These are phyloP conservation scores for Cystofilobasidium capitatum DNA, from an alignment of 768 basidiomycete genomes.

Conservation along the genomic window DNA sequence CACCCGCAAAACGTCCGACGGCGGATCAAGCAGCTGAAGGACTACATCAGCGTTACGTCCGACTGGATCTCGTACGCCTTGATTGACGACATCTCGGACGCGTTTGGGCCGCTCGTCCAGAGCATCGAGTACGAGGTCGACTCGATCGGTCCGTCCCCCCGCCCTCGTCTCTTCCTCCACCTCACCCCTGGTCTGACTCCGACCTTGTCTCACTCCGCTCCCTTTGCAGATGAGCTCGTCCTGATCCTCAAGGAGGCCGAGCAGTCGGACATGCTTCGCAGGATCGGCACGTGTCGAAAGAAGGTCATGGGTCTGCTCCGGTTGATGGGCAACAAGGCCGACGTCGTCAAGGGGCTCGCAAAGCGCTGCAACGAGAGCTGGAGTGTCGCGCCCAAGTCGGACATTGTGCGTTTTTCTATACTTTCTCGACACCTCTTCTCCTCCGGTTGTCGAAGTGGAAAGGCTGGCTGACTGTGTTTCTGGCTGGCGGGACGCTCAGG, in stretches of 20 bases:
- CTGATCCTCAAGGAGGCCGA: conserved; percentile 90
- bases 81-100: conserved; percentile 99
- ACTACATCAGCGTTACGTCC: conserved; percentile 96
- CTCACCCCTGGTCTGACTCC: neutral
- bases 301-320: conserved; percentile 97
- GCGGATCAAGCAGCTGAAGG: conserved; percentile 96
- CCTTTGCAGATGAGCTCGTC: conserved; percentile 3
- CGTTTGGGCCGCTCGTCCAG: conserved; percentile 96
- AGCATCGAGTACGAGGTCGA: conserved; percentile 99
- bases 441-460: neutral
- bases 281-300: conserved; percentile 96
- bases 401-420: conserved; percentile 47
- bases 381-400: conserved; percentile 94
- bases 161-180: neutral
- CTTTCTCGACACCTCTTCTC: neutral
- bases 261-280: conserved; percentile 93
- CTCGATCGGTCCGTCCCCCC: conserved; percentile 62
- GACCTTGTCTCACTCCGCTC: neutral
- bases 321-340: conserved; percentile 98
- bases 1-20: conserved; percentile 97
- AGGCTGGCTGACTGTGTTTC: neutral
- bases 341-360: conserved; percentile 96
- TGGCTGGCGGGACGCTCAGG: conserved; percentile 46
- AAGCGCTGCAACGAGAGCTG: conserved; percentile 46
- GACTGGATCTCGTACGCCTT: conserved; percentile 99